Percentiles rank a stretch among this genome's conserved stretches.
Evolutionary conservation across 441 rosid genomes (phyloP).

Genomic region (Gossypium davidsonii): DNA sequence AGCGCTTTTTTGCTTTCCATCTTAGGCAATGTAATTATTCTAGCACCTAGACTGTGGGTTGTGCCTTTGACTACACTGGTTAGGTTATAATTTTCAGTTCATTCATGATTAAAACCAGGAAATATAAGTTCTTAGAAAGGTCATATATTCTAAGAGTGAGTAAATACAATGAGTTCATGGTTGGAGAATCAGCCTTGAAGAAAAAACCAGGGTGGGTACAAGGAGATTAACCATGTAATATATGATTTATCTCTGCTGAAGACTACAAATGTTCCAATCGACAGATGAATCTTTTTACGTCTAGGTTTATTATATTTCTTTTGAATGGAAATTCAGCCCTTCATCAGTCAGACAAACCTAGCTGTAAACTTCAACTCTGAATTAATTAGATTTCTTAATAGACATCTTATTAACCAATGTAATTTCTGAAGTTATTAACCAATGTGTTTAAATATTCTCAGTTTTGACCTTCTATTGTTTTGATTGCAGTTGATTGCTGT

Average conservation of each 20-base stretch:
- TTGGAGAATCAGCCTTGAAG: neutral
- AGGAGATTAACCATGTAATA: neutral
- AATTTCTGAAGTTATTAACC: neutral
- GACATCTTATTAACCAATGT: neutral
- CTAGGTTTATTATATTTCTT: neutral
- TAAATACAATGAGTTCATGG: neutral
- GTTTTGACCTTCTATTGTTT: constrained; percentile 11
- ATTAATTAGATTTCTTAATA: neutral
- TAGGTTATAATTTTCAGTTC: neutral
- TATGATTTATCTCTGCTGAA: neutral
- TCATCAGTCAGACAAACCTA: neutral
- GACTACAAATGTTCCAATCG: neutral
- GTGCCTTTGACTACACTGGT: neutral
- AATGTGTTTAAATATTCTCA: neutral
- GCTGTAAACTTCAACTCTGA: neutral
- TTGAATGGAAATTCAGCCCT: neutral
- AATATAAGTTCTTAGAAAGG: neutral
- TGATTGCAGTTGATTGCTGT: constrained; percentile 71
- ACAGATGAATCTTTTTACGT: neutral
- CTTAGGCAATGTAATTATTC: neutral
- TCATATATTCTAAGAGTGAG: neutral
- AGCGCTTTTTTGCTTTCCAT: neutral
- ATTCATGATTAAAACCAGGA: neutral
- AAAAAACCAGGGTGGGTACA: neutral
- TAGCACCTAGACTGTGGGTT: neutral